Base-by-base conservation (phyloP, 2,329 filamentous ascomycete genomes). In the Fusarium redolens region DNA sequence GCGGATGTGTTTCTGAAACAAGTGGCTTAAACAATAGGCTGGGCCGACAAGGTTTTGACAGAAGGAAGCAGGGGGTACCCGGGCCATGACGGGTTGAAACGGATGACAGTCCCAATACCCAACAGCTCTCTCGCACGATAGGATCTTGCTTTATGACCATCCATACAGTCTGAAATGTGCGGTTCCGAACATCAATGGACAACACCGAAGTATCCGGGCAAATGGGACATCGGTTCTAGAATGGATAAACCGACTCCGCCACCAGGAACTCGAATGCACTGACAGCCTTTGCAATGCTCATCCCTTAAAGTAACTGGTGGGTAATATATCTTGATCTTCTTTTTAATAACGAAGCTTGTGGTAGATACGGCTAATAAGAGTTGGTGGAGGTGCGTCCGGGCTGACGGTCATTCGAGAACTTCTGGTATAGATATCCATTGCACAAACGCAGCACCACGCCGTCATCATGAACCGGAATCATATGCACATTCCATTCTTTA, bases 11-110 rank as follows among this genome's bases (percentile, higher is more conserved):
- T 68, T 76, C 71, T 77, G 76, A 78, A 78, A 78, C 74, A 66
- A 70, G 74, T 77, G 71, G 76, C 76, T 75, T 75, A 62, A 52
- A 61, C 61, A 69, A 75, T 69, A 75, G 31, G 57, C 61, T 67
- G 33, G 54, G 62, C 63, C 63, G 61, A 65, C 68, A 65, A 56
- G n/a, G 22, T 30, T 31, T 41, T 54, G 57, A 43, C 44, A 44
- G 40, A 35, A 37, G 25, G 28, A 43, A 60, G 64, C 69, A 41
- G 65, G 73, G 72, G 68, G 37, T 62, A 56, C 65, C 72, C 58
- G 50, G 50, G 55, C 56, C 41, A 62, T 45, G 38, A 56, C 55
- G 59, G 67, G 56, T 65, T 65, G 57, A 63, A 61, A 64, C 62
- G 65, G 69, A 75, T 63, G 65, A 75, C 57, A 35, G n/a, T 43